Base-by-base conservation (phyloP, 140 eudicot genomes). In the Oenanthe javanica region DNA sequence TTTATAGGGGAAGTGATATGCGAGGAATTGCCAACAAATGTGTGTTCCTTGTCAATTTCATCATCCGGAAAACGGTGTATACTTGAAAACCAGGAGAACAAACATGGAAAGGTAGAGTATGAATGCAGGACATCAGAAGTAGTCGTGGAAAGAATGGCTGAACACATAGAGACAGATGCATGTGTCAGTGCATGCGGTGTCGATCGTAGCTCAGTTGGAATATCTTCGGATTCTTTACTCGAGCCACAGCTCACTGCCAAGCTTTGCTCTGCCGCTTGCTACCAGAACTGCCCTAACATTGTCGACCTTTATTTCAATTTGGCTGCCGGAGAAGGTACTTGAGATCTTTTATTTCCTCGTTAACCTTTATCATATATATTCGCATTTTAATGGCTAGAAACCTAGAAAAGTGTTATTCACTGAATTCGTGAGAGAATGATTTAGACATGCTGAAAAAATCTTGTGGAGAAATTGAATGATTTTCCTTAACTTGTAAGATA, bases 61-160 rank as follows among this genome's bases (percentile, higher is more conserved):
- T 90, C 97, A 0, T 92, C 98, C 0, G 97, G 98, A 75, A 94
- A 94, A 76, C 84, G 98, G 74, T 94, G 98, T 73, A 72, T 87
- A 81, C 76, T 94, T 79, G 97, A 92, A 86, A 90, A 94, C 45
- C 88, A 73, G 69, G 82, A 49, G 82, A 78, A 50, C 50, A 55
- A 78, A 1, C 67, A 81, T 9, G 98, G 92, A 1, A 84, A 81
- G 42, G 82, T 84, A 6, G 93, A 67, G 0, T 87, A 89, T 74
- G 87, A 87, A 66, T 94, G 98, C 81, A 83, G 83, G 72, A 85
- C 97, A 25, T 92, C 97, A 18, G 93, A 90, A 81, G 96, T 94
- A 38, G 86, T 90, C 47, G 98, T 92, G 80, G 97, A 87, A 81
- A 86, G 90, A 79, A 81, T 94, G 97, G 73, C 93, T 0, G 98